Base-by-base conservation (phyloP, 2,329 filamentous ascomycete genomes). In the Ascochyta fabae region DNA sequence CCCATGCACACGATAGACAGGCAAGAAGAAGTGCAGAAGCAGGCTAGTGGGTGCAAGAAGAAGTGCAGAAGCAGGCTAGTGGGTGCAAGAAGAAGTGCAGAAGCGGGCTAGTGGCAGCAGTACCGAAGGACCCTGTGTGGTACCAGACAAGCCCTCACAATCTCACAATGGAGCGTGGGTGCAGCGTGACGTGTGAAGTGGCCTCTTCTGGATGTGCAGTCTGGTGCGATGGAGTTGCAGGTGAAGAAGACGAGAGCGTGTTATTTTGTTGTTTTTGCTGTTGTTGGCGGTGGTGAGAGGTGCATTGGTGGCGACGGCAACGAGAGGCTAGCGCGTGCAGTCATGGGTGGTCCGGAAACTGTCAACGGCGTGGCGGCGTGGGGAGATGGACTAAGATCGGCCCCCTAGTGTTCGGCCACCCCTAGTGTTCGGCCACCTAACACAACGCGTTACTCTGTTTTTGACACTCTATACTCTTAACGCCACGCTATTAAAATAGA, bases 221-320 rank as follows among this genome's bases (percentile, higher is more conserved):
- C 3, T 6, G 19, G 10, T 16, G 23, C 10, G 12, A 1, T 16
- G 1, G 9, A 40, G 8, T n/a, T 12, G 13, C 29, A 31, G 26
- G 26, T 4, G 26, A 23, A 35, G 4, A 15, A 24, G 15, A 46
- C 23, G n/a, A 34, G 35, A 8, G n/a, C 27, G 38, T 33, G 19
- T 19, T 19, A 3, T 19, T 19, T 19, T 19, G 19, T 3, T 19
- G 19, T 19, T 19, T 19, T 3, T 19, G 19, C 19, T 19, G 19
- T 19, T 48, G 22, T 34, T 43, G 53, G 22, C 29, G 29, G 33
- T 40, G 35, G 39, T 8, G 42, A 38, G 10, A 48, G 48, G 41
- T 46, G 52, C 41, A 36, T 6, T n/a, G 29, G 53, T 50, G 50
- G 42, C 53, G 36, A 45, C 46, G 42, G 53, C 53, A 50, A 50